A percentile compares a stretch with the other conserved stretches of the same genome.
These are phyloP conservation scores for Coniochaeta pulveracea DNA, from an alignment of 2,329 filamentous ascomycete genomes.

Conservation along the genomic window DNA sequence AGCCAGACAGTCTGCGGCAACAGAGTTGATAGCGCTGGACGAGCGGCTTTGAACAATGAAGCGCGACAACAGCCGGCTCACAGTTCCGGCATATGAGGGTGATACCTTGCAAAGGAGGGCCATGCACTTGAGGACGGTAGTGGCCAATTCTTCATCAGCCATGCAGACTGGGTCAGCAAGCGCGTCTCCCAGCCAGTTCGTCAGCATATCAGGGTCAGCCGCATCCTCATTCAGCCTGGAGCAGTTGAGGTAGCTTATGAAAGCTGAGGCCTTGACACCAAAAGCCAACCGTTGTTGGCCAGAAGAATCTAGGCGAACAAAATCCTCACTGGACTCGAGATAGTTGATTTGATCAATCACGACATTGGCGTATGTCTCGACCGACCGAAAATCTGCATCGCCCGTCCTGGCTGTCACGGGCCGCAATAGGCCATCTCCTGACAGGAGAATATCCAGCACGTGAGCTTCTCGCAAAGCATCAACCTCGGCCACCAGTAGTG, in stretches of 20 bases:
- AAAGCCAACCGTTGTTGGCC: slow-evolving; percentile 82
- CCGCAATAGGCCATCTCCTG: slow-evolving; percentile 35
- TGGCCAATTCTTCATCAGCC: slow-evolving; percentile 65
- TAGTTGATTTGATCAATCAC: slow-evolving; percentile 75
- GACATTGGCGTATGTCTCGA: slow-evolving; percentile 58
- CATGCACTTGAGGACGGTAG: slow-evolving; percentile 69
- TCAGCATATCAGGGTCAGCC: slow-evolving; percentile 66
- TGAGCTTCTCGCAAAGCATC: slow-evolving; percentile 48
- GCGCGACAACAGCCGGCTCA: slow-evolving; percentile 70
- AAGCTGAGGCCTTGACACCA: slow-evolving; percentile 70
- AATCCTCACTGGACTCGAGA: slow-evolving; percentile 82
- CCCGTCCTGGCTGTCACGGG: slow-evolving; percentile 26
- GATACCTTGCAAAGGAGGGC: slow-evolving; percentile 70
- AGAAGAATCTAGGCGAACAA: slow-evolving; percentile 71
- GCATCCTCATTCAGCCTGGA: slow-evolving; percentile 70
- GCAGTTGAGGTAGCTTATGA: slow-evolving; percentile 81
- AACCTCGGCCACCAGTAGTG: slow-evolving; percentile 56
- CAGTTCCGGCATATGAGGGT: slow-evolving; percentile 58
- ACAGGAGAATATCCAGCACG: slow-evolving; percentile 64
- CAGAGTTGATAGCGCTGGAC: slow-evolving; percentile 53
- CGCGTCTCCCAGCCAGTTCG: slow-evolving; percentile 77
- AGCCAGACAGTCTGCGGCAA: slow-evolving; percentile 78
- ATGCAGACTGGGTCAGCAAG: slow-evolving; percentile 73
- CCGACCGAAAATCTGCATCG: slow-evolving; percentile 41
- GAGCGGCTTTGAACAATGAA: slow-evolving; percentile 80